Evolutionary conservation across 306 rosid genomes (phyloP).

Genomic region (Dryas octopetala): DNA sequence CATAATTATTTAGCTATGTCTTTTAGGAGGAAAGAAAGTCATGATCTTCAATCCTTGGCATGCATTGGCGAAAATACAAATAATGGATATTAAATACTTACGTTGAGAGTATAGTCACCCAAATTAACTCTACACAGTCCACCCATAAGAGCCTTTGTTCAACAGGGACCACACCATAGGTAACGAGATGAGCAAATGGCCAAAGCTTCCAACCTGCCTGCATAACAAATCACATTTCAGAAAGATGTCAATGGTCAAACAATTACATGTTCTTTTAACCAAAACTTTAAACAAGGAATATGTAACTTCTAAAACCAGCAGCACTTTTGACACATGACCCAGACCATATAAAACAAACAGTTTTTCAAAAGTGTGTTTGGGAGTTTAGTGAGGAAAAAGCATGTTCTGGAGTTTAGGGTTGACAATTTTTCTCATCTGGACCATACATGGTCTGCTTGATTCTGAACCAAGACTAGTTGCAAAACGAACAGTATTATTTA

Average conservation of each 20-base stretch:
- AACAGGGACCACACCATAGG: conserved; percentile 89
- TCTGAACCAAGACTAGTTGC: too few relatives aligned
- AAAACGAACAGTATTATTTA: not conserved
- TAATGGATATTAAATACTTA: conserved; percentile 37
- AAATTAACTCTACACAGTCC: conserved; percentile 83
- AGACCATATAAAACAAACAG: not conserved
- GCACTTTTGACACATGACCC: not conserved
- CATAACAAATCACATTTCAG: conserved; percentile 20
- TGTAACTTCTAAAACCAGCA: not conserved
- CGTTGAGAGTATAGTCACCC: conserved; percentile 99
- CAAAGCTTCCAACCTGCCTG: conserved; percentile 99
- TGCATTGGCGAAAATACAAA: conserved; percentile 13
- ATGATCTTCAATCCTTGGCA: conserved; percentile 9
- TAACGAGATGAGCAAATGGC: conserved; percentile 97
- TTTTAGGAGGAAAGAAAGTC: conserved; percentile 3
- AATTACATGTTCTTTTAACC: not conserved
- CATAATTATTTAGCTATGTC: not conserved
- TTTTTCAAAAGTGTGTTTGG: not conserved
- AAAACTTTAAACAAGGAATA: not conserved
- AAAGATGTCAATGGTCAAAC: conserved; percentile 16
- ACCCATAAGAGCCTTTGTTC: conserved; percentile 98
- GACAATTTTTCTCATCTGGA: not conserved
- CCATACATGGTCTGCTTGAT: not conserved
- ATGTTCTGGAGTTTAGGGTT: not conserved
- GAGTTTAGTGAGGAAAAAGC: not conserved